Conservation (phyloP, 805 yeast genomes). For the Spencermartinsiella europaea region DNA sequence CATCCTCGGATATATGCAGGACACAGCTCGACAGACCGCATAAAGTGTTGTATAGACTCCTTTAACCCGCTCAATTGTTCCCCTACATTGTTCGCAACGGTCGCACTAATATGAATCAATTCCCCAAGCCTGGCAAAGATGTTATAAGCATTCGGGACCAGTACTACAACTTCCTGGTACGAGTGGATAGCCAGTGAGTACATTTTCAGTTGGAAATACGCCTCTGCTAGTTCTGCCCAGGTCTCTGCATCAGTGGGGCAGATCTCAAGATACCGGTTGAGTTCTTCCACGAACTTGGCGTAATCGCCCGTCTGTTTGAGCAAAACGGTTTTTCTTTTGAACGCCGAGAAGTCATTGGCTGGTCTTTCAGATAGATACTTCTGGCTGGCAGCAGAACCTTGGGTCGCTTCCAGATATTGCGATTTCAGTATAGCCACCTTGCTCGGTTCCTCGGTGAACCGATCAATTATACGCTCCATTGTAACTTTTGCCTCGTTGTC, state of each 20-base stretch:
- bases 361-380: constrained; percentile 34
- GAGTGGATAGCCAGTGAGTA: constrained; percentile 63
- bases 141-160: constrained; percentile 65
- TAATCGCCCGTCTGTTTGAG: constrained; percentile 25
- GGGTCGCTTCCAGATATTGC: constrained; percentile 52
- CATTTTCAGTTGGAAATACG: constrained; percentile 57
- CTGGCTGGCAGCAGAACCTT: constrained; percentile 36
- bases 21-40: constrained; percentile 73
- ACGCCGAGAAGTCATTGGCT: constrained; percentile 24
- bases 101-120: constrained; percentile 23
- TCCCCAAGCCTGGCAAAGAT: constrained; percentile 63
- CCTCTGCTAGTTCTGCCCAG: constrained; percentile 72
- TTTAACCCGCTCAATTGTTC: constrained; percentile 13
- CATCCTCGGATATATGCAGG: constrained; percentile 66
- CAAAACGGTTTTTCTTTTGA: constrained; percentile 31
- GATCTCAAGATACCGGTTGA: constrained; percentile 51
- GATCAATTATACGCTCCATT: constrained; percentile 61
- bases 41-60: constrained; percentile 42
- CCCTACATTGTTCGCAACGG: constrained; percentile 6
- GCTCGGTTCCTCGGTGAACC: constrained; percentile 53
- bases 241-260: constrained; percentile 72
- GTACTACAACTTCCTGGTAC: constrained; percentile 63
- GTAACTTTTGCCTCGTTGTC: constrained; percentile 68
- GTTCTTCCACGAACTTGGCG: constrained; percentile 48
- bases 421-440: constrained; percentile 52